phyloP scores from a whole-genome alignment of 345 rosid genomes.

The Leavenworthia alabamica region DNA sequence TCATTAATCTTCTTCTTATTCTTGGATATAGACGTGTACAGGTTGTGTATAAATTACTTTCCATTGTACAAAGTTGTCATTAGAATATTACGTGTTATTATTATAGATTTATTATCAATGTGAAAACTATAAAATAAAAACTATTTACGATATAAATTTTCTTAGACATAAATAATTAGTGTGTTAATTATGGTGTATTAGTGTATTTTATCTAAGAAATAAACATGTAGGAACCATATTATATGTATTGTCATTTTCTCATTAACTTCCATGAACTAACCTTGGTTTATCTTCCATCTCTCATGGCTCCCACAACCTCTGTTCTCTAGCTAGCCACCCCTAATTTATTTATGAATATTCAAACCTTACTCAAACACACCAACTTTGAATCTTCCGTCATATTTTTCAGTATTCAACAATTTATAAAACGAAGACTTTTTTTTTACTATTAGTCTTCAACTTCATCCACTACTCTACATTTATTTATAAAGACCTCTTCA shows the following conservation, averaged over 20 bases:
- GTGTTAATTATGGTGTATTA: neutral
- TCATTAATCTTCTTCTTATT: too few relatives aligned
- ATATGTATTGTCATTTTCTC: conserved; percentile 9
- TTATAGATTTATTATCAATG: too few relatives aligned
- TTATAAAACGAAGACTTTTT: conserved; percentile 16
- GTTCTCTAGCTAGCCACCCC: conserved; percentile 1
- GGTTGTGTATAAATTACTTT: too few relatives aligned
- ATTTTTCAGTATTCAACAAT: conserved; percentile 15
- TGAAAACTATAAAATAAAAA: too few relatives aligned
- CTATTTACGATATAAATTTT: too few relatives aligned
- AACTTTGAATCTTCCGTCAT: conserved; percentile 29
- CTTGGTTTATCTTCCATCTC: too few relatives aligned
- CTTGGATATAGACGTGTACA: neutral
- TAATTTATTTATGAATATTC: neutral
- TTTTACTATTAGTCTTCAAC: conserved; percentile 1
- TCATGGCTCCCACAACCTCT: conserved; percentile 15
- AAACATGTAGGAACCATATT: neutral
- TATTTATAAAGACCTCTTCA: conserved; percentile 2
- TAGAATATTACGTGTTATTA: too few relatives aligned
- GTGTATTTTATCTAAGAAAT: neutral
- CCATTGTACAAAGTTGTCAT: too few relatives aligned
- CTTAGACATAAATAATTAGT: neutral
- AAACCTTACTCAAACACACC: conserved; percentile 21
- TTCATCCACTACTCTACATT: conserved; percentile 12
- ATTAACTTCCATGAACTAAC: conserved; percentile 26